Evolutionary conservation across 192 early-diverging fungal species (phyloP).

Genomic region (Coemansia guatemalensis): DNA sequence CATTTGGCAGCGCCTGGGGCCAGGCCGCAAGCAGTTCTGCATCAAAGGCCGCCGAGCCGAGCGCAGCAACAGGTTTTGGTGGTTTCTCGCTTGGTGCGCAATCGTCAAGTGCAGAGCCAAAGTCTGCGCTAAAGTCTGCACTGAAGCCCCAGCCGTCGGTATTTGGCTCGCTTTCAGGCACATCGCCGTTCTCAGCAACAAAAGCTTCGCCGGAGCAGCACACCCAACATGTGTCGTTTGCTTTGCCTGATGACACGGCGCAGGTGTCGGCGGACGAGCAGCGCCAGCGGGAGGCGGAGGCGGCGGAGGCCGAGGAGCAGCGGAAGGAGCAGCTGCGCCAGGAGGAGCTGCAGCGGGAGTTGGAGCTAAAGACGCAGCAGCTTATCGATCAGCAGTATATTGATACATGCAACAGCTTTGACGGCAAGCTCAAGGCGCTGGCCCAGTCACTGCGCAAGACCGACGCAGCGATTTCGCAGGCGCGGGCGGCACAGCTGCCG

Average conservation of each 20-base stretch:
- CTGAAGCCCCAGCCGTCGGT: no score
- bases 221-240: no score
- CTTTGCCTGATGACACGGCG: neutral
- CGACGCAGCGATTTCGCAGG: conserved; percentile 21
- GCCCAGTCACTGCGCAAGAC: conserved; percentile 23
- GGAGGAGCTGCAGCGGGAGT: conserved; percentile 18
- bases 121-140: neutral
- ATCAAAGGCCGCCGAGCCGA: no score
- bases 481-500: conserved; percentile 31
- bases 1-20: neutral
- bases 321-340: conserved; percentile 12
- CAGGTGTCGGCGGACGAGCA: neutral
- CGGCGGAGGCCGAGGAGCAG: conserved; percentile 17
- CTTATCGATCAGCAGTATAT: conserved; percentile 44
- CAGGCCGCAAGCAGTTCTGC: no score
- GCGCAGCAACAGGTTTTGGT: neutral
- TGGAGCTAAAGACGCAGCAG: conserved; percentile 23
- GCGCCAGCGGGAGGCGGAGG: conserved; percentile 1
- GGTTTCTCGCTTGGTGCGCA: neutral
- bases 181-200: neutral
- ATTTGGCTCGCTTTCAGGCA: conserved; percentile 1
- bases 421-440: conserved; percentile 39
- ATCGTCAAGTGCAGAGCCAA: neutral
- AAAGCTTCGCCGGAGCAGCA: neutral
- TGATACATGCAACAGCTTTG: conserved; percentile 43